Conservation (phyloP, 805 yeast genomes). For the Pichia ethanolica region DNA sequence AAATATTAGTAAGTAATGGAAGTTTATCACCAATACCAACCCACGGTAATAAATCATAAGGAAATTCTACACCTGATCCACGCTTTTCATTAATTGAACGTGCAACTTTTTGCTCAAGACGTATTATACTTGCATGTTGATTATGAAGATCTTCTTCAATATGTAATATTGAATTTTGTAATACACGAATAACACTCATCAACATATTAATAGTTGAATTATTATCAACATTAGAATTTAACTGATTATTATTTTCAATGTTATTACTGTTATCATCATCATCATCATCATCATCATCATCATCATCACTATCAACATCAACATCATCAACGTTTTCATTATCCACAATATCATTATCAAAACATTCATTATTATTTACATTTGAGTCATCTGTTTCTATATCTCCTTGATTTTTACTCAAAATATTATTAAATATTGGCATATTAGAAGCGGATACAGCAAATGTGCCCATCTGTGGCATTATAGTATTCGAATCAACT, state of each 20-base stretch:
- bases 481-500: not conserved
- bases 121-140: slow-evolving; percentile 17
- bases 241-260: too few species aligned
- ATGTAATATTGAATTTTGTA: slow-evolving; percentile 2
- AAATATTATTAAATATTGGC: not conserved
- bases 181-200: not conserved
- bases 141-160: slow-evolving; percentile 15
- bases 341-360: not conserved
- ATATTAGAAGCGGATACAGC: not conserved
- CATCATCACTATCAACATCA: not conserved
- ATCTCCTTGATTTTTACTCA: not conserved
- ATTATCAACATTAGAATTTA: not conserved
- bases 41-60: slow-evolving; percentile 18
- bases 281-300: too few species aligned
- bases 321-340: not conserved
- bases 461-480: not conserved
- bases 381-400: not conserved
- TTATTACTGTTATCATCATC: too few species aligned
- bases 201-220: not conserved
- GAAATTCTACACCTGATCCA: slow-evolving; percentile 26
- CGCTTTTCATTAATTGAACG: slow-evolving; percentile 19
- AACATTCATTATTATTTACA: not conserved
- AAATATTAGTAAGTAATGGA: slow-evolving; percentile 22
- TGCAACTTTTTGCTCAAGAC: slow-evolving; percentile 24
- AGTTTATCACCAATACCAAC: slow-evolving; percentile 11